Conservation (phyloP, 75 land plant genomes). For the Pinus albicaulis region DNA sequence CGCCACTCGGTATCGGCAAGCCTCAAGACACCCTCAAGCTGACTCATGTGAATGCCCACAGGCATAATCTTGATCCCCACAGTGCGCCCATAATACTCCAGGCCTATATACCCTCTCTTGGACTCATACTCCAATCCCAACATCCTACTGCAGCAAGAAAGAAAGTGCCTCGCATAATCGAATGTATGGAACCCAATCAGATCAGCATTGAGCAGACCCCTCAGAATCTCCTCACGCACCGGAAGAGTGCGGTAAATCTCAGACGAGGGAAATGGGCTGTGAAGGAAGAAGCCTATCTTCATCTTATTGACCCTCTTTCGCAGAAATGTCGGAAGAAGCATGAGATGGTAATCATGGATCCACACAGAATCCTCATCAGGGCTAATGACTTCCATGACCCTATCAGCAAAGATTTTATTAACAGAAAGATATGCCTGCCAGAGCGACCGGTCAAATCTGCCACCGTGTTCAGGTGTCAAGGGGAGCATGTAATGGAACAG, state of each 20-base stretch:
- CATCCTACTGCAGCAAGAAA: slow-evolving; percentile 73
- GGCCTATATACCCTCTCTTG: slow-evolving; percentile 63
- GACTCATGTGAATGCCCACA: slow-evolving; percentile 72
- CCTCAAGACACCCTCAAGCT: slow-evolving; percentile 44
- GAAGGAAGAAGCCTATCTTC: slow-evolving; percentile 79
- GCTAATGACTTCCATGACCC: slow-evolving; percentile 54
- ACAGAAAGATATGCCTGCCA: slow-evolving; percentile 55
- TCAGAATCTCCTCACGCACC: slow-evolving; percentile 68
- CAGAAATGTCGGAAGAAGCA: slow-evolving; percentile 72
- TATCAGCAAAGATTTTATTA: slow-evolving; percentile 73
- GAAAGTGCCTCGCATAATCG: slow-evolving; percentile 88
- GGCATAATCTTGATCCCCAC: slow-evolving; percentile 84
- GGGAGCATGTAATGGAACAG: slow-evolving; percentile 78
- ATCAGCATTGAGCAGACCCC: slow-evolving; percentile 71
- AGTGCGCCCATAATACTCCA: slow-evolving; percentile 47
- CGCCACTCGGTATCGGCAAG: slow-evolving; percentile 37
- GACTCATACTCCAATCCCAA: slow-evolving; percentile 71
- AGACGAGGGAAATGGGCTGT: slow-evolving; percentile 91
- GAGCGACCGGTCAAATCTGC: slow-evolving; percentile 30
- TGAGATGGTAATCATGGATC: slow-evolving; percentile 79
- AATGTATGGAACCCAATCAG: slow-evolving; percentile 86
- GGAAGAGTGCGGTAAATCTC: slow-evolving; percentile 86
- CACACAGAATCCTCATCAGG: slow-evolving; percentile 83
- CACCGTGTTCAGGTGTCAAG: slow-evolving; percentile 44
- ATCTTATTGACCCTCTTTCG: slow-evolving; percentile 36